phyloP scores from a whole-genome alignment of 257 asterid genomes.

The Cruciata laevipes region DNA sequence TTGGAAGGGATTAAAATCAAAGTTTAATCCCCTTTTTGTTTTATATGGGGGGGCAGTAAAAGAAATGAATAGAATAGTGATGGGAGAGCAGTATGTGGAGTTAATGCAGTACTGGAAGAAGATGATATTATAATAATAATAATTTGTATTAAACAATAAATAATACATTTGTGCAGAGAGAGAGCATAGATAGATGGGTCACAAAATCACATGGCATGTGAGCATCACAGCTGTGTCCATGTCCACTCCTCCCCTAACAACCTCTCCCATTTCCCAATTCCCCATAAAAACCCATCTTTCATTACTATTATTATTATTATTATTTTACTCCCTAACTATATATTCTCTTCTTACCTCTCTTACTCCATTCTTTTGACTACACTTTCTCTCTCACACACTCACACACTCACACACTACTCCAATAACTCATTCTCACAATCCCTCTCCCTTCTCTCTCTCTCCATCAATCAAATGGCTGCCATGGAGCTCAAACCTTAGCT shows the following conservation, averaged over 20 bases:
- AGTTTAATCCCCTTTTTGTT: neutral
- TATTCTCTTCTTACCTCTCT: constrained; percentile 43
- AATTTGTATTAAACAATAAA: no score
- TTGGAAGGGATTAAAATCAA: neutral
- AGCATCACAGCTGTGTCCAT: constrained; percentile 56
- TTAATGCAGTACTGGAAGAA: neutral
- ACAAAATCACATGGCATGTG: constrained; percentile 70
- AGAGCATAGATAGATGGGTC: constrained; percentile 29
- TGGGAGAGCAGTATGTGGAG: neutral
- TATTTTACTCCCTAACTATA: constrained; percentile 25
- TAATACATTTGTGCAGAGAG: neutral
- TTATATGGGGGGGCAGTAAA: neutral
- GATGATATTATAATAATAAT: neutral
- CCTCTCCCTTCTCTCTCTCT: constrained; percentile 13
- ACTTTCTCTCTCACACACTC: constrained; percentile 18
- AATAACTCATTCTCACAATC: constrained; percentile 7
- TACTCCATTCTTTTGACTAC: constrained; percentile 38
- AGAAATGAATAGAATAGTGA: neutral
- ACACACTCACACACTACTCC: neutral
- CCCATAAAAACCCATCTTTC: neutral
- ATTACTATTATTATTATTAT: no score
- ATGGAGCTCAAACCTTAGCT: constrained; percentile 27
- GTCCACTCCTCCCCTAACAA: constrained; percentile 10
- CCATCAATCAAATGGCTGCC: constrained; percentile 41
- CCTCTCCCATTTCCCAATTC: constrained; percentile 2